Percentiles rank a stretch among this genome's conserved stretches.
phyloP scores from a whole-genome alignment of 495 filamentous ascomycete species.

The Durotheca rogersii region DNA sequence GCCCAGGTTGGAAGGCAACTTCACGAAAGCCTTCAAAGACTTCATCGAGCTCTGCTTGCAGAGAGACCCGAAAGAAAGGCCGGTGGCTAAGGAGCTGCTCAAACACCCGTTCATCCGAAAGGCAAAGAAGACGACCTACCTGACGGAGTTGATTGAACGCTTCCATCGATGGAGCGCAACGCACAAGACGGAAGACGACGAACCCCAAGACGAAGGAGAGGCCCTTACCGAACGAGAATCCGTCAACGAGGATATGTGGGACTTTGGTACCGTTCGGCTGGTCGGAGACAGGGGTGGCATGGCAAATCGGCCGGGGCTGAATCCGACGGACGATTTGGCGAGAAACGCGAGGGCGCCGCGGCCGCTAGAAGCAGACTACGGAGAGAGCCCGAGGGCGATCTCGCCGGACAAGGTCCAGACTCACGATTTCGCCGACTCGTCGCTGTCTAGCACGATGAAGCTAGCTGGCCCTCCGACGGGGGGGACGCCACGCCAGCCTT shows the following conservation, averaged over 20 bases:
- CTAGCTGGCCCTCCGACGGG: constrained; percentile 24
- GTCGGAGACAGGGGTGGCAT: constrained; percentile 57
- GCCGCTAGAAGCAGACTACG: constrained; percentile 48
- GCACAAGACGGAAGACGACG: constrained; percentile 66
- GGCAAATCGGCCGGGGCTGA: constrained; percentile 48
- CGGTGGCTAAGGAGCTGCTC: constrained; percentile 82
- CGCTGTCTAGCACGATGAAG: constrained; percentile 44
- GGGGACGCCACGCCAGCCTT: constrained; percentile 46
- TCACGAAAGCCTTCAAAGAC: constrained; percentile 88
- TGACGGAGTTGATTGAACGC: constrained; percentile 91
- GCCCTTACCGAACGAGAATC: constrained; percentile 33
- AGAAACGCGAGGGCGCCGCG: constrained; percentile 63
- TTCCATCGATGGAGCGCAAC: constrained; percentile 80
- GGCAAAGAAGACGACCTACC: constrained; percentile 85
- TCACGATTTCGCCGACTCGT: constrained; percentile 37
- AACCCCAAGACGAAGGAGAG: constrained; percentile 50
- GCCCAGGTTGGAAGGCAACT: constrained; percentile 79
- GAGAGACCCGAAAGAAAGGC: constrained; percentile 83
- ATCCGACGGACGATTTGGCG: constrained; percentile 70
- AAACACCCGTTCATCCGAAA: constrained; percentile 85
- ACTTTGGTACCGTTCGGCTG: constrained; percentile 88
- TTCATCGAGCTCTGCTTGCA: constrained; percentile 87
- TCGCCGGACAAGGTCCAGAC: constrained; percentile 46
- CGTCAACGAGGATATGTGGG: constrained; percentile 86
- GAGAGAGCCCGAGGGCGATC: constrained; percentile 42